phyloP scores from a whole-genome alignment of 495 filamentous ascomycete species.

The Evernia prunastri region DNA sequence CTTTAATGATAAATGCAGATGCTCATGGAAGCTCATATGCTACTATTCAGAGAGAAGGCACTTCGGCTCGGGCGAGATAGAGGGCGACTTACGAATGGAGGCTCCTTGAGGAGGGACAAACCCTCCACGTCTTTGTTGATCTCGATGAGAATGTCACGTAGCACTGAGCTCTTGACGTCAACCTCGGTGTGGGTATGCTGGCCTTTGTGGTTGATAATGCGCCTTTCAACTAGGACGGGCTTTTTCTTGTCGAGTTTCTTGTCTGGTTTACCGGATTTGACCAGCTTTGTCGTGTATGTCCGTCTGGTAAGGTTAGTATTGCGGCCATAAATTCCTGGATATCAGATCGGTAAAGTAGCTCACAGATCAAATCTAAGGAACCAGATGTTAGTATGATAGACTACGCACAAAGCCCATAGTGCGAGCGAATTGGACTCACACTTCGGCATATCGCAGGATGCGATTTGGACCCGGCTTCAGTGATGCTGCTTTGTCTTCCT shows the following conservation, averaged over 20 bases:
- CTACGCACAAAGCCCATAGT: neutral
- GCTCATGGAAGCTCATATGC: neutral
- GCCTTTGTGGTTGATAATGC: conserved; percentile 27
- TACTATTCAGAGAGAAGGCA: neutral
- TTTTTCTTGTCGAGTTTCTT: conserved; percentile 20
- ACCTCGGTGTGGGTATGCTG: conserved; percentile 24
- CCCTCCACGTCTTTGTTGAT: conserved; percentile 24
- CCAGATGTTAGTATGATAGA: neutral
- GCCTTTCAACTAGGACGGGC: conserved; percentile 24
- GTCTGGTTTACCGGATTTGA: conserved; percentile 17
- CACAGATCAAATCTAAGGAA: conserved; percentile 10
- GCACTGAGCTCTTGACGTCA: conserved; percentile 21
- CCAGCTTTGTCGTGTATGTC: conserved; percentile 18
- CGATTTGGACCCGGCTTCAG: conserved; percentile 5
- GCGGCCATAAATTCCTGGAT: too few relatives aligned
- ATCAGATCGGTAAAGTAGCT: neutral
- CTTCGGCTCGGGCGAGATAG: neutral
- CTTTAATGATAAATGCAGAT: neutral
- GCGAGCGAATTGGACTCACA: conserved; percentile 5
- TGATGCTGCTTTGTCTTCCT: neutral
- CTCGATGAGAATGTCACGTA: conserved; percentile 19
- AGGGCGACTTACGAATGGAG: conserved; percentile 20
- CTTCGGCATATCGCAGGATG: conserved; percentile 19
- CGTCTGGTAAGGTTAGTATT: neutral
- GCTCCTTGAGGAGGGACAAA: conserved; percentile 24